A percentile compares a stretch with the other conserved stretches of the same genome.
These are phyloP conservation scores for Suhomyces chickasaworum DNA, from an alignment of 1,139 yeast genomes.

Conservation along the genomic window DNA sequence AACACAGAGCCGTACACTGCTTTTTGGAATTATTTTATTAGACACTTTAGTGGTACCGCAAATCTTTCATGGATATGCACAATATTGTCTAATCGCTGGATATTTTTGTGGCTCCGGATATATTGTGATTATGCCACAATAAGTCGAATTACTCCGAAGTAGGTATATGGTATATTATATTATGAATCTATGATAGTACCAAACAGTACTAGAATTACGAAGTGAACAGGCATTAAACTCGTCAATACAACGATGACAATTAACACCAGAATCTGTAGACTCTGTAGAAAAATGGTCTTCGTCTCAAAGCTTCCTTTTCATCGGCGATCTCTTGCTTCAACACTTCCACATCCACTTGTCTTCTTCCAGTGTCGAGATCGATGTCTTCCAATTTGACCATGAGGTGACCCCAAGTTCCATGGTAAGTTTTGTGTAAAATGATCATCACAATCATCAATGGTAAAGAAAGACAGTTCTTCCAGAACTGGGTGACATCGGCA, in stretches of 20 bases:
- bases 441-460: constrained; percentile 47
- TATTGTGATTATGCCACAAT: background rate
- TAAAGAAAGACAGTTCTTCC: constrained; percentile 51
- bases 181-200: constrained; percentile 9
- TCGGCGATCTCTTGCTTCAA: constrained; percentile 51
- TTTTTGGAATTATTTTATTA: no score
- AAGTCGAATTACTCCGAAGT: background rate
- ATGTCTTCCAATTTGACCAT: constrained; percentile 44
- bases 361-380: constrained; percentile 55
- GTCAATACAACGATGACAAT: constrained; percentile 5
- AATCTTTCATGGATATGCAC: no score
- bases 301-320: constrained; percentile 32
- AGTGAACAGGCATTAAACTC: constrained; percentile 9
- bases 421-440: constrained; percentile 29
- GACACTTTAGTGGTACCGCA: no score
- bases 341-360: constrained; percentile 46
- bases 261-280: constrained; percentile 44
- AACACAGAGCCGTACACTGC: no score
- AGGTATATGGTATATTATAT: constrained; percentile 1
- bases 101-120: background rate
- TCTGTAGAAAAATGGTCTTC: constrained; percentile 34
- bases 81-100: no score
- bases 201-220: constrained; percentile 8
- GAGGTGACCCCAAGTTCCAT: constrained; percentile 24
- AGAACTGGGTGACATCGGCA: constrained; percentile 38